Evolutionary conservation across 768 basidiomycete genomes (phyloP).

Genomic region (Galerina marginata): DNA sequence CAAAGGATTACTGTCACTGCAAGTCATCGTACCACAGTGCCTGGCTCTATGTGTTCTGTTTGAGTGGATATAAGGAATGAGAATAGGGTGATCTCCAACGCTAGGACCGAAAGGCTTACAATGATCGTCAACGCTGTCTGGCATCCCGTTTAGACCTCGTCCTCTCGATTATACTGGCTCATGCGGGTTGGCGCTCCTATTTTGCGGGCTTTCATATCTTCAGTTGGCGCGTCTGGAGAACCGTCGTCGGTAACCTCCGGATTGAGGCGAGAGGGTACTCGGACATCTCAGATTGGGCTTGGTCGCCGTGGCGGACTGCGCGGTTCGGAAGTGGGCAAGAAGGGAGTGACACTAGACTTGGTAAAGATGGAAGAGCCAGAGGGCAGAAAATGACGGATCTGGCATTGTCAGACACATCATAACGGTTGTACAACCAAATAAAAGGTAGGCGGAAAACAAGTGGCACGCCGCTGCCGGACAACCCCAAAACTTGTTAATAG

Average conservation of each 20-base stretch:
- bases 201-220: constrained; percentile 3
- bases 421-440: constrained; percentile 10
- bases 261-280: constrained; percentile 9
- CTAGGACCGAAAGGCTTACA: not conserved
- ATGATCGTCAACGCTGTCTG: not conserved
- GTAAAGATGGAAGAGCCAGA: constrained; percentile 1
- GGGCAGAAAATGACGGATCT: constrained; percentile 7
- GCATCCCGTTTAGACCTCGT: not conserved
- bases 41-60: not conserved
- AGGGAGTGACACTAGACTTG: not conserved
- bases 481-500: constrained; percentile 14
- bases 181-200: not conserved
- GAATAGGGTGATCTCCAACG: not conserved
- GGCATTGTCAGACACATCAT: constrained; percentile 9
- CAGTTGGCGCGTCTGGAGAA: constrained; percentile 8
- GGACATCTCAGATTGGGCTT: constrained; percentile 2
- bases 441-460: constrained; percentile 3
- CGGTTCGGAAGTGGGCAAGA: not conserved
- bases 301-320: not conserved
- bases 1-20: not conserved
- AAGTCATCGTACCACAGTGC: not conserved
- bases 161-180: not conserved
- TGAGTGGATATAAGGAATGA: not conserved
- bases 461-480: not conserved
- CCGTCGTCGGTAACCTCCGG: constrained; percentile 18